phyloP scores from a whole-genome alignment of 345 rosid species.

The Reutealis trisperma region DNA sequence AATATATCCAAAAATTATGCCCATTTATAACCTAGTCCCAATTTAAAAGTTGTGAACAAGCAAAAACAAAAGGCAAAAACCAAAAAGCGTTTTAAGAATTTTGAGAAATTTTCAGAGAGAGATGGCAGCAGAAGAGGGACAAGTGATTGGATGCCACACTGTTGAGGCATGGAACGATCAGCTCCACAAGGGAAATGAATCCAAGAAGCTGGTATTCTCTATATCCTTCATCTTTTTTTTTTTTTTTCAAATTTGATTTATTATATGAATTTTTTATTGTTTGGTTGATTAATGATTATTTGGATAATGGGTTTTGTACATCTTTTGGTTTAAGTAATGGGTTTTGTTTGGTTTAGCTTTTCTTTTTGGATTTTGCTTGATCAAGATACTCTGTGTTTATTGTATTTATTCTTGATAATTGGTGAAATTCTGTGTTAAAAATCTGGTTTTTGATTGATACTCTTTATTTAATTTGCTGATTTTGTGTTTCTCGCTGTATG shows the following conservation, averaged over 20 bases:
- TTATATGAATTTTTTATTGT: background rate
- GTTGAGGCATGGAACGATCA: constrained; percentile 65
- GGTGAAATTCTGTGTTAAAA: too few relatives aligned
- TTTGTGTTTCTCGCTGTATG: background rate
- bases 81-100: background rate
- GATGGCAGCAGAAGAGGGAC: constrained; percentile 68
- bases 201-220: constrained; percentile 62
- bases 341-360: too few relatives aligned
- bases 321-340: too few relatives aligned
- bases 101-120: background rate
- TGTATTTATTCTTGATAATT: too few relatives aligned
- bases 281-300: background rate
- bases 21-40: background rate
- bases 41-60: background rate
- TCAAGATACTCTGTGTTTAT: too few relatives aligned
- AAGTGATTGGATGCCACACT: constrained; percentile 70
- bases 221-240: background rate
- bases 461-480: too few relatives aligned
- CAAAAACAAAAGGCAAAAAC: background rate
- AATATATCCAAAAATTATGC: constrained; percentile 1
- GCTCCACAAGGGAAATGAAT: constrained; percentile 50
- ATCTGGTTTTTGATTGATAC: too few relatives aligned
- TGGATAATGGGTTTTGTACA: background rate
- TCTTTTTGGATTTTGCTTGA: too few relatives aligned
- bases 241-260: background rate